Conservation (phyloP, 805 yeast species). For the Cyberlindnera euphorbiiphila region DNA sequence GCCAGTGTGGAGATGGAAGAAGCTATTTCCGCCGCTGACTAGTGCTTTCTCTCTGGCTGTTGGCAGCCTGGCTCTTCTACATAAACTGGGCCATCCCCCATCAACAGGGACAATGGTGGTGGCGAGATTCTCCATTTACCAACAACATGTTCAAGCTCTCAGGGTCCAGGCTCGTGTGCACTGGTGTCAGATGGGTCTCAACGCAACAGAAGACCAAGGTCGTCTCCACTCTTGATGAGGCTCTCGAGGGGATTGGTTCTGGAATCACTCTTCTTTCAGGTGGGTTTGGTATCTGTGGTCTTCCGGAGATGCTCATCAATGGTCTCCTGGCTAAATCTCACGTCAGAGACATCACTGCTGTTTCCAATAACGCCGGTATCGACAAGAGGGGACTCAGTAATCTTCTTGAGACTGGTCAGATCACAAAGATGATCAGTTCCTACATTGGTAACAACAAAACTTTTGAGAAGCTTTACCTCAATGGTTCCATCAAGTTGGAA, state of each 20-base stretch:
- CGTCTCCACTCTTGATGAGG: conserved; percentile 26
- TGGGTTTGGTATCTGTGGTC: conserved; percentile 47
- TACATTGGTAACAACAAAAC: conserved; percentile 43
- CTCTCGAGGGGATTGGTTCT: conserved; percentile 30
- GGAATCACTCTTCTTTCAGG: conserved; percentile 39
- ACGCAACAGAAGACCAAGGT: conserved; percentile 4
- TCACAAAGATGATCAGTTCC: conserved; percentile 42
- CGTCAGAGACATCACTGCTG: conserved; percentile 38
- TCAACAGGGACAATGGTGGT: too few species aligned
- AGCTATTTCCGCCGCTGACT: too few species aligned
- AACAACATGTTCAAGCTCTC: too few species aligned
- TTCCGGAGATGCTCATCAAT: conserved; percentile 41
- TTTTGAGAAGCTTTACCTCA: conserved; percentile 37
- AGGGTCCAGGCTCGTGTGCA: too few species aligned
- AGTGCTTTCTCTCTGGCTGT: too few species aligned
- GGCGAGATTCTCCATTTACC: too few species aligned
- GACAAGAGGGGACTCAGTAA: conserved; percentile 41
- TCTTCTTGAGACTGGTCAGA: conserved; percentile 39
- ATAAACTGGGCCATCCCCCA: too few species aligned
- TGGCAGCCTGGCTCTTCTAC: too few species aligned
- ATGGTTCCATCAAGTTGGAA: conserved; percentile 43
- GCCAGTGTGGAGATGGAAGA: too few species aligned
- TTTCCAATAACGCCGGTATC: conserved; percentile 47
- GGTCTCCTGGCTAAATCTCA: conserved; percentile 34
- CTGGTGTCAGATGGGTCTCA: conserved; percentile 3